These are phyloP conservation scores for Huntiella abstrusa DNA, from an alignment of 2,329 filamentous ascomycete species.

Conservation along the genomic window DNA sequence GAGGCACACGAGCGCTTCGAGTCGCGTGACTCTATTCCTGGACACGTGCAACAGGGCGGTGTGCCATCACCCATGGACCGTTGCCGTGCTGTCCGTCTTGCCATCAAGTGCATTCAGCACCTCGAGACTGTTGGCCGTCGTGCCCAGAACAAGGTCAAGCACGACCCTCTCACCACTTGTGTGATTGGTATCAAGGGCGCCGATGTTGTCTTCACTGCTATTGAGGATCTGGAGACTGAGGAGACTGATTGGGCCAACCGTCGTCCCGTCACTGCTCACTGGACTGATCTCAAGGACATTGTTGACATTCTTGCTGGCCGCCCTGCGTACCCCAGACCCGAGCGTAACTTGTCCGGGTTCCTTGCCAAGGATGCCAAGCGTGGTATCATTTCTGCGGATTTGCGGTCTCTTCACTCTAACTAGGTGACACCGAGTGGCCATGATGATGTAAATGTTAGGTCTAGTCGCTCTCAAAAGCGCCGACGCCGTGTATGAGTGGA, in stretches of 20 bases:
- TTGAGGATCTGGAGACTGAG: slow-evolving; percentile 61
- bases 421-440: slow-evolving; percentile 1
- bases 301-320: slow-evolving; percentile 74
- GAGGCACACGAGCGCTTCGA: slow-evolving; percentile 88
- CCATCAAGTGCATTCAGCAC: slow-evolving; percentile 87
- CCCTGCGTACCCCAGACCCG: slow-evolving; percentile 31
- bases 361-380: slow-evolving; percentile 43
- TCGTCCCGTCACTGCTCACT: slow-evolving; percentile 68
- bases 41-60: slow-evolving; percentile 86
- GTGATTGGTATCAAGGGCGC: slow-evolving; percentile 91
- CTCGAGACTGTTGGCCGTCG: slow-evolving; percentile 59
- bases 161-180: slow-evolving; percentile 51
- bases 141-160: slow-evolving; percentile 46
- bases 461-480: neutral
- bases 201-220: slow-evolving; percentile 67
- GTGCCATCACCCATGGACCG: slow-evolving; percentile 92
- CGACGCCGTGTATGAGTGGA: neutral
- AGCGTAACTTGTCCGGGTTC: slow-evolving; percentile 30
- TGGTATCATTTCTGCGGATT: slow-evolving; percentile 18
- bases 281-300: slow-evolving; percentile 59
- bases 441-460: neutral
- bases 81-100: slow-evolving; percentile 74
- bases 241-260: slow-evolving; percentile 90
- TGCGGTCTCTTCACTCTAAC: slow-evolving; percentile 9
- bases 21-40: slow-evolving; percentile 74